These are phyloP conservation scores for Dactylonectria macrodidyma DNA, from an alignment of 2,329 filamentous ascomycete species.

Conservation along the genomic window DNA sequence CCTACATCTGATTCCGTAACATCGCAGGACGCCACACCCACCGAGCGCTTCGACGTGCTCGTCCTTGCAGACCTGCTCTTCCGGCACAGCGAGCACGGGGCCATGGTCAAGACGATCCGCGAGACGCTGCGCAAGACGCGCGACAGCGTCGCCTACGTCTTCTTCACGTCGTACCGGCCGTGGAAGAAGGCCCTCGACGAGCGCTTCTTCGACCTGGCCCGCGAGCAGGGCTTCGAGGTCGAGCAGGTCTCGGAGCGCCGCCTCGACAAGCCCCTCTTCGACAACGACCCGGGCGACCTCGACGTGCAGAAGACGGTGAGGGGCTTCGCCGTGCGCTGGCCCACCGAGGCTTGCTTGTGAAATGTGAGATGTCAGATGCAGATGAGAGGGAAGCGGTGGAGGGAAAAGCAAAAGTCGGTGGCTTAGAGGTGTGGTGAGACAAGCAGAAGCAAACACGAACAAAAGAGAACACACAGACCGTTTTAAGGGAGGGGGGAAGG, in stretches of 20 bases:
- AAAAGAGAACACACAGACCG: not conserved
- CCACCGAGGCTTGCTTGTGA: slow-evolving; percentile 51
- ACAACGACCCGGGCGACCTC: slow-evolving; percentile 89
- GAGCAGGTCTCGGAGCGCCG: slow-evolving; percentile 85
- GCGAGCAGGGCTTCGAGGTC: slow-evolving; percentile 79
- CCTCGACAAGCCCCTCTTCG: slow-evolving; percentile 91
- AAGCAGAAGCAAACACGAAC: slow-evolving; percentile 7
- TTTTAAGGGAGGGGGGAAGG: not conserved
- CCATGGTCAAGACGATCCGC: slow-evolving; percentile 80
- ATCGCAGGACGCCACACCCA: slow-evolving; percentile 4
- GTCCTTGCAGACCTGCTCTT: slow-evolving; percentile 93
- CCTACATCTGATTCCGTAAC: slow-evolving; percentile 11
- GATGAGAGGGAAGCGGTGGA: not conserved
- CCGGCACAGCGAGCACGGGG: slow-evolving; percentile 88
- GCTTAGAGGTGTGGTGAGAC: slow-evolving; percentile 17
- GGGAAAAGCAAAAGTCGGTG: slow-evolving; percentile 1
- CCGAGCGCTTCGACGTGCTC: slow-evolving; percentile 79
- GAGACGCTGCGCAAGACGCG: slow-evolving; percentile 72
- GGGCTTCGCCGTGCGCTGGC: slow-evolving; percentile 82
- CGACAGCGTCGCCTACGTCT: slow-evolving; percentile 81
- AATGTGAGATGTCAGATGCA: too few relatives aligned
- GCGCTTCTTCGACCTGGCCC: slow-evolving; percentile 85
- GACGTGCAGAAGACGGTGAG: slow-evolving; percentile 86
- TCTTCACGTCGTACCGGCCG: slow-evolving; percentile 94
- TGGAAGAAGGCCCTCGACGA: slow-evolving; percentile 91